These are phyloP conservation scores for Gracilaria caudata DNA, from an alignment of 23 red algal genomes.

Conservation along the genomic window DNA sequence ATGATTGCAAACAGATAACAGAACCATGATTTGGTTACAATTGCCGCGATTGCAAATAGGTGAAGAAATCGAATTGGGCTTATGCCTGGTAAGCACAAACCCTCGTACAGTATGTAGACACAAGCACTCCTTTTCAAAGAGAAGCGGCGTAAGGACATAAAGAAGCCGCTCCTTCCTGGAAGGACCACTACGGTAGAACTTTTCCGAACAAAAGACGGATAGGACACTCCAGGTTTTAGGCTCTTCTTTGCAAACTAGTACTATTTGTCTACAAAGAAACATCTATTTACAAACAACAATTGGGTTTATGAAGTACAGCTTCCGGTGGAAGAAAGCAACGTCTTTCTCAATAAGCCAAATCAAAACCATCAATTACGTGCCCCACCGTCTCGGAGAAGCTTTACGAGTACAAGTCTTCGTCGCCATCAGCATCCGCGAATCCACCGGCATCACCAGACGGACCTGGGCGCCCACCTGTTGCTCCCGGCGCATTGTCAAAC, in stretches of 20 bases:
- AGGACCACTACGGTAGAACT: too few species aligned
- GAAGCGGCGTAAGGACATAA: too few species aligned
- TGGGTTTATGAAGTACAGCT: conserved; percentile 44
- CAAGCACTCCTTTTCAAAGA: too few species aligned
- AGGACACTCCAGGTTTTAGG: too few species aligned
- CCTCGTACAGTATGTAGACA: too few species aligned
- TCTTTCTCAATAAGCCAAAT: conserved; percentile 4
- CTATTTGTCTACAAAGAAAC: background rate
- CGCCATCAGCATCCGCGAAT: conserved; percentile 63
- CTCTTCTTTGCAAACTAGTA: background rate
- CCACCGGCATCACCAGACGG: conserved; percentile 47
- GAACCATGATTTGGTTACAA: too few species aligned
- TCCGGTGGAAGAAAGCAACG: background rate
- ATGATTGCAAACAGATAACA: too few species aligned
- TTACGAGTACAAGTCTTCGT: conserved; percentile 84
- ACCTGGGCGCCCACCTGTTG: conserved; percentile 24
- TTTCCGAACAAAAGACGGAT: too few species aligned
- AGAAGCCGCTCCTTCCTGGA: too few species aligned
- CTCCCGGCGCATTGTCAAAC: conserved; percentile 73
- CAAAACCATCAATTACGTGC: background rate
- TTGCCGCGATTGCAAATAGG: too few species aligned
- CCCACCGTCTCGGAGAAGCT: background rate
- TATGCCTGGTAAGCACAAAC: too few species aligned
- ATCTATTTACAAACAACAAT: conserved; percentile 43
- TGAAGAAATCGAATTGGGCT: too few species aligned